Percentiles rank a stretch among this genome's conserved stretches.
phyloP scores from a whole-genome alignment of 73 alveolate genomes.

The Paramecium caudatum region DNA sequence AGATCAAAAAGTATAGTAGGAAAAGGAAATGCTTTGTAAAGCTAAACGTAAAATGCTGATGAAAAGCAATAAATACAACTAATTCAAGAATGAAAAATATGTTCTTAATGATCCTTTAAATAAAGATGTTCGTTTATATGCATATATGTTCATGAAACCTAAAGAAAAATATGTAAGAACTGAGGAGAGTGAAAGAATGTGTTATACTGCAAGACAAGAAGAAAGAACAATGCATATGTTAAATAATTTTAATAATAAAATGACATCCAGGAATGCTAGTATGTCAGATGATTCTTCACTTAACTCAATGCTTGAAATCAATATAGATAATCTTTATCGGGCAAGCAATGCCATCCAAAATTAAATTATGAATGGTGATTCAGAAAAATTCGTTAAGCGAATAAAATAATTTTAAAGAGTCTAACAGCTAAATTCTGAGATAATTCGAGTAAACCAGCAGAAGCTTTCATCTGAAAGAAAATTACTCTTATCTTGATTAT shows the following conservation, averaged over 20 bases:
- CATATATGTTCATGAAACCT: constrained; percentile 19
- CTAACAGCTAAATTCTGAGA: not conserved
- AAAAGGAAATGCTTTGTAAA: not conserved
- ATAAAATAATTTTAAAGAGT: constrained; percentile 50
- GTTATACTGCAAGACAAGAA: not conserved
- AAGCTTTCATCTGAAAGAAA: constrained; percentile 13
- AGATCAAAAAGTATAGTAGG: not conserved
- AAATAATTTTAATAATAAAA: constrained; percentile 5
- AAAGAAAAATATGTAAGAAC: not conserved
- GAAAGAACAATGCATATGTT: not conserved
- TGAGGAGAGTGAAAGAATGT: not conserved
- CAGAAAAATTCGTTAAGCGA: constrained; percentile 47
- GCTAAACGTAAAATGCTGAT: not conserved
- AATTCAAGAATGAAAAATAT: not conserved
- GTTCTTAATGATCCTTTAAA: constrained; percentile 2
- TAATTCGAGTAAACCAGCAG: not conserved
- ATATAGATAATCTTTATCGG: constrained; percentile 55
- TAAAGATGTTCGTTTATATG: constrained; percentile 54
- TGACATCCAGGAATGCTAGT: constrained; percentile 44
- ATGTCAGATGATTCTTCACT: constrained; percentile 63
- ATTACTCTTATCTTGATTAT: not conserved
- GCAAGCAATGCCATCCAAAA: constrained; percentile 14
- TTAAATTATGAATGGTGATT: not conserved
- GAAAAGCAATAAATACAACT: not conserved
- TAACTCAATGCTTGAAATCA: constrained; percentile 31